These are phyloP conservation scores for Cornus kousa DNA, from an alignment of 148 eudicot species.

Conservation along the genomic window DNA sequence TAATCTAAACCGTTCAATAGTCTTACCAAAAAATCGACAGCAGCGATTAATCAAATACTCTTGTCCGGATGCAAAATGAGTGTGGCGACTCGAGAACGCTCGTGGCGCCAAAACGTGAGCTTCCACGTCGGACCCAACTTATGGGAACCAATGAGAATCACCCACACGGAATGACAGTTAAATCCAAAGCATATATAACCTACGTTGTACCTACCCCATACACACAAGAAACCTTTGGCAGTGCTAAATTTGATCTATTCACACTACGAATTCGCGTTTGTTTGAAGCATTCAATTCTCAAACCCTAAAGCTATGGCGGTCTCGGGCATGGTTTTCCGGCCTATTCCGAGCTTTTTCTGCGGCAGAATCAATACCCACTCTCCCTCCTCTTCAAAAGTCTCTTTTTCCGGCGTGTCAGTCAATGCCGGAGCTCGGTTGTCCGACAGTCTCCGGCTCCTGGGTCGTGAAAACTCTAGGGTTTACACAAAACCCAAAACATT, in stretches of 20 bases:
- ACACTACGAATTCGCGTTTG: not conserved
- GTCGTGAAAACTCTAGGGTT: no score
- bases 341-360: constrained; percentile 8
- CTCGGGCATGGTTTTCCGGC: constrained; percentile 22
- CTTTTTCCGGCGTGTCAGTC: constrained; percentile 1
- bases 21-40: no score
- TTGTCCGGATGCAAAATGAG: constrained; percentile 24
- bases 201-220: no score
- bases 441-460: no score
- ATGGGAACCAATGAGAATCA: constrained; percentile 14
- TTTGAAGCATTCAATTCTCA: no score
- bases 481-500: no score
- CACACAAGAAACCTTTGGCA: no score
- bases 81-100: constrained; percentile 43
- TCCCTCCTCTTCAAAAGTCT: not conserved
- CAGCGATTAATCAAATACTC: constrained; percentile 1
- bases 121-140: constrained; percentile 29
- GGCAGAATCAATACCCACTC: constrained; percentile 4
- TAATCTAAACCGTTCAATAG: constrained; percentile 7
- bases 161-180: constrained; percentile 29
- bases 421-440: not conserved
- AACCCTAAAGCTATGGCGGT: constrained; percentile 22
- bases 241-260: no score
- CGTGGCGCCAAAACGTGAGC: constrained; percentile 14
- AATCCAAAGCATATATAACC: no score